Base-by-base conservation (phyloP, 257 asterid genomes). In the Verbascum thapsus region DNA sequence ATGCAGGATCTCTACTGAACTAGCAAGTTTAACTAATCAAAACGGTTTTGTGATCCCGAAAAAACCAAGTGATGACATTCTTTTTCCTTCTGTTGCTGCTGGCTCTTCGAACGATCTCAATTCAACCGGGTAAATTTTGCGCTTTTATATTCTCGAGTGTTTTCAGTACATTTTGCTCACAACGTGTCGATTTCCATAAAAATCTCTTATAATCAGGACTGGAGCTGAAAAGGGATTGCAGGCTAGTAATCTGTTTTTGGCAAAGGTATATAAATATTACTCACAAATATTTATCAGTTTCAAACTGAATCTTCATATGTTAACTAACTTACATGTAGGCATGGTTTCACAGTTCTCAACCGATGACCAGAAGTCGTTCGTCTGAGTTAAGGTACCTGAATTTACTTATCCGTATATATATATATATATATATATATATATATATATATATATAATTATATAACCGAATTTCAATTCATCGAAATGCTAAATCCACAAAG, bases 321-420 rank as follows among this genome's bases (percentile, higher is more conserved):
- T 44, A 54, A 23, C 56, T 44, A 54, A 23, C 56, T 40, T 66
- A 20, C 40, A 10, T 47, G 48, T 88, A 88, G 96, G 91, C 96
- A 16, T 88, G 96, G 96, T 86, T 88, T 53, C 90, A 84, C 58
- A 88, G 96, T 35, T 82, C 90, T 73, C 96, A 83, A 70, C 95
- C 96, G 3, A 88, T 88, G 96, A 88, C 96, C 4, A 80, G 96
- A 68, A 88, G 90, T 62, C 86, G 86, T 6, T 83, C 90, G 41
- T 80, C 86, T 8, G 90, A 83, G 73, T 64, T 88, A 64, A 83
- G 96, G 96, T 87, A 81, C 63, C 67, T 19, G 8, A 18, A 6
- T 40, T 17, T n/a, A 5, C 32, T 26, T 26, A 26, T 26, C 32
- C 5, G 32, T 26, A 26, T 26, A 26, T 26, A 1, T 26, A n/a